phyloP scores from a whole-genome alignment of 2,329 filamentous ascomycete species.

The Elsinoe batatas region DNA sequence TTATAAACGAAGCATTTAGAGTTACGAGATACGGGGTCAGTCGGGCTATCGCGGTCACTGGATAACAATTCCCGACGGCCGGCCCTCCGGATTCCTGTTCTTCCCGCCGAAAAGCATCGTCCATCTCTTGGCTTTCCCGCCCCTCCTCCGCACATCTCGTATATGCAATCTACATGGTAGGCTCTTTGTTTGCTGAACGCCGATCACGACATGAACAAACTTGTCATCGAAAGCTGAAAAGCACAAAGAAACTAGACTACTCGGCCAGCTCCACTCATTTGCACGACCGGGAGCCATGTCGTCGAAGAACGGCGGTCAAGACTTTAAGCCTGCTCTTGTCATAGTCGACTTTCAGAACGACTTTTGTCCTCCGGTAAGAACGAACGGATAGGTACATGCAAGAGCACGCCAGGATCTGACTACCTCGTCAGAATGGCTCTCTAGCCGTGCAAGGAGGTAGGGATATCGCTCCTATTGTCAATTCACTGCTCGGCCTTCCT shows the following conservation, averaged over 20 bases:
- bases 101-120: not conserved
- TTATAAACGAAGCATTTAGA: too few species aligned
- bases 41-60: too few species aligned
- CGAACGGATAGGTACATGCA: conserved; percentile 22
- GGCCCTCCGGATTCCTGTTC: not conserved
- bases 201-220: not conserved
- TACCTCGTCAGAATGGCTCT: conserved; percentile 57
- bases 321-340: conserved; percentile 14
- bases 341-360: conserved; percentile 82
- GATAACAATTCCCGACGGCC: too few species aligned
- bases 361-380: conserved; percentile 76
- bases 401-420: not conserved
- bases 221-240: not conserved
- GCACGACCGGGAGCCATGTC: not conserved
- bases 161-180: not conserved
- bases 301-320: not conserved
- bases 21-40: too few species aligned
- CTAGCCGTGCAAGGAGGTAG: conserved; percentile 71
- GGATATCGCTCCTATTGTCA: conserved; percentile 59
- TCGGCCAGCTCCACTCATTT: too few species aligned
- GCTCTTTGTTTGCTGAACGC: not conserved
- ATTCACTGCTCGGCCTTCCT: conserved; percentile 60
- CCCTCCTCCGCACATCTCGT: not conserved
- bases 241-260: too few species aligned
- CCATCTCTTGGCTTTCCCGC: not conserved